Conservation (phyloP, 208 protist species). For the Trypanosoma caninum region DNA sequence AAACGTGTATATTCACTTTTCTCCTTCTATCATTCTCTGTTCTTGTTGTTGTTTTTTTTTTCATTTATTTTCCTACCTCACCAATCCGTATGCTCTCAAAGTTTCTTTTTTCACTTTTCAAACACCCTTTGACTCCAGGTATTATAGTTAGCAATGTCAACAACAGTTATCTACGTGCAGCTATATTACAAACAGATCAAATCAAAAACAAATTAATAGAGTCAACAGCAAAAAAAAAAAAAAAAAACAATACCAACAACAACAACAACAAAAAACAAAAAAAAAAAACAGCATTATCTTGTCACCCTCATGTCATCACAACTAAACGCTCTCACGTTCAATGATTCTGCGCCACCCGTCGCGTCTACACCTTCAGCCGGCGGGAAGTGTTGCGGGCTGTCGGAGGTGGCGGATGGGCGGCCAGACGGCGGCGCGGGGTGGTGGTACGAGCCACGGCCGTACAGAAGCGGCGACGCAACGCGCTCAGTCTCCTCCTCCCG, state of each 20-base stretch:
- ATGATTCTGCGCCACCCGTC: not conserved
- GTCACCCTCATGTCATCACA: not conserved
- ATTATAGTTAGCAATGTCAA: no score
- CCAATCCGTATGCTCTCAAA: no score
- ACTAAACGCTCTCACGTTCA: not conserved
- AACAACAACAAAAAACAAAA: not conserved
- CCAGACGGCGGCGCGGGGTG: not conserved
- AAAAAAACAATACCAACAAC: not conserved
- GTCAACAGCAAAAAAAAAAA: not conserved
- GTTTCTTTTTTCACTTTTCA: no score
- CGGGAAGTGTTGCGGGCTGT: not conserved
- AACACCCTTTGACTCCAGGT: no score
- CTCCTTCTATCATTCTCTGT: no score
- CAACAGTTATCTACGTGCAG: no score
- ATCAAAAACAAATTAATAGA: not conserved
- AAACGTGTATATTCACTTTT: no score
- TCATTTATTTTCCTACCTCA: no score
- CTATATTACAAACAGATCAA: no score
- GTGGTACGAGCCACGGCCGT: conserved; percentile 35
- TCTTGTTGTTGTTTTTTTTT: no score
- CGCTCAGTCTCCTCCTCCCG: conserved; percentile 32
- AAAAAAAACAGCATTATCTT: not conserved
- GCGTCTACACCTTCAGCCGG: not conserved
- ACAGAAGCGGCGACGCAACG: conserved; percentile 41
- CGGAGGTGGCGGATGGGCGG: not conserved